These are phyloP conservation scores for Fimicolochytrium jonesii DNA, from an alignment of 192 early-diverging fungal genomes.

Conservation along the genomic window DNA sequence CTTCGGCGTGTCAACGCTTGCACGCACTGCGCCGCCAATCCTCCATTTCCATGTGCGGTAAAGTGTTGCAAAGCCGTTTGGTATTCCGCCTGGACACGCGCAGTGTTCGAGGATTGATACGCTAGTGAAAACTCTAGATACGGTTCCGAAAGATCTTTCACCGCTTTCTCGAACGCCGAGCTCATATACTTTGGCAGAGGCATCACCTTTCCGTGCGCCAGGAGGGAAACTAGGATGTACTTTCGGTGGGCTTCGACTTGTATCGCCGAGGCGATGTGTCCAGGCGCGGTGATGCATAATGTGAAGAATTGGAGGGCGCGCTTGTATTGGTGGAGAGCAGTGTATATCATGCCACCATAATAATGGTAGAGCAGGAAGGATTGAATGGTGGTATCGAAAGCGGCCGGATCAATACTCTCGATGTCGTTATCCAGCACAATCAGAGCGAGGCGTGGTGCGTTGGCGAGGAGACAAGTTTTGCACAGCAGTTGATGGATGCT, in stretches of 20 bases:
- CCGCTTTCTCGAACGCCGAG: no score
- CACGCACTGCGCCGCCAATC: conserved; percentile 56
- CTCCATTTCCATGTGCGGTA: conserved; percentile 56
- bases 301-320: conserved; percentile 58
- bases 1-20: conserved; percentile 43
- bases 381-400: conserved; percentile 33
- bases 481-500: conserved; percentile 26
- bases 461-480: conserved; percentile 30
- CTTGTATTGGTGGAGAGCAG: conserved; percentile 60
- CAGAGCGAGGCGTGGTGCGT: conserved; percentile 26
- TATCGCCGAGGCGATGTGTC: conserved; percentile 56
- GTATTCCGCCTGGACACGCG: conserved; percentile 41
- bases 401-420: conserved; percentile 17
- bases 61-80: conserved; percentile 32
- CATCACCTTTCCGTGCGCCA: conserved; percentile 50
- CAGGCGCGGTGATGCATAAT: conserved; percentile 63
- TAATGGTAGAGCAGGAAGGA: conserved; percentile 73
- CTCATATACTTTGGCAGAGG: conserved; percentile 17
- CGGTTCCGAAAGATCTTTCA: background rate
- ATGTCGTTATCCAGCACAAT: conserved; percentile 18
- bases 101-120: conserved; percentile 48
- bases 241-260: conserved; percentile 75
- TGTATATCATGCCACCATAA: conserved; percentile 71
- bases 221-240: conserved; percentile 58
- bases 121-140: conserved; percentile 61